A percentile compares a stretch with the other conserved stretches of the same genome.
Evolutionary conservation across 148 eudicot genomes (phyloP).

Genomic region (Gaultheria prostrata): DNA sequence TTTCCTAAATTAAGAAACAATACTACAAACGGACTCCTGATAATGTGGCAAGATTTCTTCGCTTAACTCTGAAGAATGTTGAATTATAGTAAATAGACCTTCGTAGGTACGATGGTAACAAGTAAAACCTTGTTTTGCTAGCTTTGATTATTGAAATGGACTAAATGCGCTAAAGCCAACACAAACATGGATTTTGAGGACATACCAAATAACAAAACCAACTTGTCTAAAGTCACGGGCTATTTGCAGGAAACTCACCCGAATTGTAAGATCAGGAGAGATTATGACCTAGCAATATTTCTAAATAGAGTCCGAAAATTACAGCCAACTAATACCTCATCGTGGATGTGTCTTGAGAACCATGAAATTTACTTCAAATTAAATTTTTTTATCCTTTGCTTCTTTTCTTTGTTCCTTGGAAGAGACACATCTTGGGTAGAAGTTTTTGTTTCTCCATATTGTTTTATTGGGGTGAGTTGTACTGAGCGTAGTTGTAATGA

Average conservation of each 20-base stretch:
- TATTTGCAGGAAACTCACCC: no score
- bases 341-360: neutral
- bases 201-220: no score
- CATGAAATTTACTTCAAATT: neutral
- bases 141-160: neutral
- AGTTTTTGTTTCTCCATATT: neutral
- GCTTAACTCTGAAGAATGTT: neutral
- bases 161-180: no score
- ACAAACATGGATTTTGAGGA: no score
- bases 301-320: neutral
- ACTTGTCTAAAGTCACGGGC: no score
- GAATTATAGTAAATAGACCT: neutral
- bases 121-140: neutral
- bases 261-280: constrained; percentile 3
- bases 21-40: neutral
- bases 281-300: neutral
- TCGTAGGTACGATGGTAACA: neutral
- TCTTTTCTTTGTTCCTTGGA: neutral
- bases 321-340: neutral
- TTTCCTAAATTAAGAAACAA: neutral
- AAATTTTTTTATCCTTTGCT: neutral
- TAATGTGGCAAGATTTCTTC: neutral
- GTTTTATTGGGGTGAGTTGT: neutral
- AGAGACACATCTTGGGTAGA: neutral
- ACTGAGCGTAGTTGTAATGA: neutral